These are phyloP conservation scores for Astrocystis sublimbata DNA, from an alignment of 495 filamentous ascomycete genomes.

Conservation along the genomic window DNA sequence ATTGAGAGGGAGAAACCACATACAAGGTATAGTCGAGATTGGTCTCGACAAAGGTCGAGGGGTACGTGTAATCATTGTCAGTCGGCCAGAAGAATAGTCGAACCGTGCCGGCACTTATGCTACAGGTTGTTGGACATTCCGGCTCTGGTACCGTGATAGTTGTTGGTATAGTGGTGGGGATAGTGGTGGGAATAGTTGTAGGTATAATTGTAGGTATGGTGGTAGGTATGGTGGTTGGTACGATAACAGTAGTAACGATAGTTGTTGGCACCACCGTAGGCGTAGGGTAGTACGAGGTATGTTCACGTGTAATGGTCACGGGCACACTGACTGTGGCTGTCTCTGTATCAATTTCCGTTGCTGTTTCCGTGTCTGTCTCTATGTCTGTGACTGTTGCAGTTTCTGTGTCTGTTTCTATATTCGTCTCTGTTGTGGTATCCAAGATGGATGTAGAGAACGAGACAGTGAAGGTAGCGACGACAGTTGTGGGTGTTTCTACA, in stretches of 20 bases:
- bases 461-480: neutral
- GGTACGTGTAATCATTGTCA: constrained; percentile 33
- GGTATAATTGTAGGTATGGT: neutral
- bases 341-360: neutral
- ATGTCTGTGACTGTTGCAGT: too few relatives aligned
- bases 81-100: constrained; percentile 41
- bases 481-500: neutral
- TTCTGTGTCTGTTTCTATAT: too few relatives aligned
- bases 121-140: constrained; percentile 33
- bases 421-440: neutral
- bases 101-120: constrained; percentile 36
- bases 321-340: neutral
- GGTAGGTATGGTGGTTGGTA: constrained; percentile 11
- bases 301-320: neutral
- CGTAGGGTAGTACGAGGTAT: too few relatives aligned
- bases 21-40: constrained; percentile 40
- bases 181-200: constrained; percentile 10
- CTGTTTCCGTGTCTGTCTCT: too few relatives aligned
- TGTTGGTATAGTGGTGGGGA: neutral
- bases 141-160: neutral
- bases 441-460: neutral
- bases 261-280: constrained; percentile 20
- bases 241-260: neutral
- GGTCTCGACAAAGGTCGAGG: constrained; percentile 33
- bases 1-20: constrained; percentile 8